Base-by-base conservation (phyloP, 106 monocot species). In the Acanthochlamys bracteata region DNA sequence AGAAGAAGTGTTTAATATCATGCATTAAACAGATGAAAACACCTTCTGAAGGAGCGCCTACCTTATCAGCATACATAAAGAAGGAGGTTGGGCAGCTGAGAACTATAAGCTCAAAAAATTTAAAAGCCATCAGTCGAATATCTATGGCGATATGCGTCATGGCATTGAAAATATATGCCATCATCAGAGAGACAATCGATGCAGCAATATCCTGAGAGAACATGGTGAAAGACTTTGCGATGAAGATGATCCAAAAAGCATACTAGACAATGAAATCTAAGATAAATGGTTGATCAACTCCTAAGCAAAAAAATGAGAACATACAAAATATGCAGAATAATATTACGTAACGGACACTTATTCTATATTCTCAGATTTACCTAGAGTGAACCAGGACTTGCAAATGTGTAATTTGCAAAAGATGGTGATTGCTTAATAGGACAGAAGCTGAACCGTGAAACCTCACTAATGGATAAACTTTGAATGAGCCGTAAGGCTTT, bases 121-220 rank as follows among this genome's bases (percentile, higher is more conserved):
- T 90, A 69, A 96, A 96, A 60, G 87, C 86, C 73, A 73, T 84
- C 21, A 96, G 68, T 11, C 87, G 86, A 63, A 90, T 80, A 69
- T 90, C 90, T 67, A 90, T 52, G 0, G 74, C 70, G 41, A 96
- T 73, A 71, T 96, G 87, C 33, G 95, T 83, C 90, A 90, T 96
- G 56, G 87, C 95, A 88, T 85, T 88, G 58, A 96, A 84, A 24
- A 90, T 75, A 74, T 90, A 88, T 11, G 77, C 82, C 87, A 96
- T 82, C 60, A 90, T 53, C 22, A 88, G 71, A 53, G 84, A 80
- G 33, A 87, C 73, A 16, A 75, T 58, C 8, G 77, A 62, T 20
- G 65, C 66, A 26, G 61, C 60, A 47, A 68, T 66, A 6, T 83
- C 87, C 87, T 87, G 71, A 60, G 60, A 59, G 42, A 39, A 73